A percentile compares a stretch with the other conserved stretches of the same genome.
These are phyloP conservation scores for Penicillium polonicum DNA, from an alignment of 2,329 filamentous ascomycete genomes.

Conservation along the genomic window DNA sequence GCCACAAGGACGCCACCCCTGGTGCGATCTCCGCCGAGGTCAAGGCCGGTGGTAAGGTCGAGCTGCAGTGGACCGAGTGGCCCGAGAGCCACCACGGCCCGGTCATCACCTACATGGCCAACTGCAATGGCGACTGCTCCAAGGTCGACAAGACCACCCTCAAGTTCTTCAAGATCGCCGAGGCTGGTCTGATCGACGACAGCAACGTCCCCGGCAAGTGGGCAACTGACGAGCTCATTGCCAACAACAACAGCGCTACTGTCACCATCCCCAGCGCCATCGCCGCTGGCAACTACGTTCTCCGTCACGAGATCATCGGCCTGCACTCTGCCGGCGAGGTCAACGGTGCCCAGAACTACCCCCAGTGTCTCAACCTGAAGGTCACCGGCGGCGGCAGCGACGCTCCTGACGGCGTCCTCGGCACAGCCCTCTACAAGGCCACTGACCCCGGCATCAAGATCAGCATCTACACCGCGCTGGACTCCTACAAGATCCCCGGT, in stretches of 20 bases:
- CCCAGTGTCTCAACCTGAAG: conserved; percentile 61
- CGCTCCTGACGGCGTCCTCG: conserved; percentile 50
- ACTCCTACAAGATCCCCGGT: conserved; percentile 53
- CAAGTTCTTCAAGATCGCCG: conserved; percentile 64
- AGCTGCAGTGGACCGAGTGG: conserved; percentile 65
- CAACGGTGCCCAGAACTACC: conserved; percentile 56
- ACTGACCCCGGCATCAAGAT: conserved; percentile 58
- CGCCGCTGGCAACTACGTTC: conserved; percentile 53
- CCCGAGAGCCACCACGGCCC: conserved; percentile 64
- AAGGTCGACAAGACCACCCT: conserved; percentile 54
- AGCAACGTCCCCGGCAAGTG: conserved; percentile 50
- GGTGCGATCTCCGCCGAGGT: conserved; percentile 55
- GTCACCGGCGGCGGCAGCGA: conserved; percentile 55
- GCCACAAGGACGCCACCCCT: conserved; percentile 58
- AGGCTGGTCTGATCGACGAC: conserved; percentile 52
- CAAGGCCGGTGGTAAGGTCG: conserved; percentile 58
- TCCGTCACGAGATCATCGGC: conserved; percentile 58
- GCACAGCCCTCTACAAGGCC: conserved; percentile 57
- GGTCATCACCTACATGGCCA: conserved; percentile 64
- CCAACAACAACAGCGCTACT: conserved; percentile 53
- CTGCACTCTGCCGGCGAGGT: conserved; percentile 49
- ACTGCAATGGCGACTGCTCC: conserved; percentile 58
- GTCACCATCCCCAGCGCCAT: conserved; percentile 50
- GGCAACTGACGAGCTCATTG: conserved; percentile 56
- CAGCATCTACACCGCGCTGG: conserved; percentile 57